Evolutionary conservation across 176 grass and related monocot genomes (phyloP).

Genomic region (Puya raimondii): DNA sequence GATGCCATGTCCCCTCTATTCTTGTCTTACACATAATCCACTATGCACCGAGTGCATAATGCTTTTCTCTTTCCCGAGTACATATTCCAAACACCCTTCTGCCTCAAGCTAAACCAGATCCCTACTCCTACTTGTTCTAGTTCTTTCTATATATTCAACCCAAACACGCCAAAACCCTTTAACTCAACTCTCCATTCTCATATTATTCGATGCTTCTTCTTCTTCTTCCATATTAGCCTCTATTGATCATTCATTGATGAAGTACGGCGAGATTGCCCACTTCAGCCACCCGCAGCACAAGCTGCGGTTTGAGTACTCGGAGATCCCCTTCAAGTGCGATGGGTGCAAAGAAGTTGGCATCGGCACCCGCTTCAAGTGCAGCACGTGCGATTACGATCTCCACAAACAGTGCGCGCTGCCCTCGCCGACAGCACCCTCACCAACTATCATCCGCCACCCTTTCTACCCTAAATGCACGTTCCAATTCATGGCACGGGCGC

Average conservation of each 20-base stretch:
- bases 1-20: too few relatives aligned
- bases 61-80: too few relatives aligned
- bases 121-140: too few relatives aligned
- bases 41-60: too few relatives aligned
- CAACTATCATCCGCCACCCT: slow-evolving; percentile 59
- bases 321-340: slow-evolving; percentile 81
- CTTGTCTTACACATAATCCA: too few relatives aligned
- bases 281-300: slow-evolving; percentile 94
- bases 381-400: slow-evolving; percentile 72
- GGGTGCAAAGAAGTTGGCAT: slow-evolving; percentile 84
- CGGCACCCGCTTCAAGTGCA: slow-evolving; percentile 69
- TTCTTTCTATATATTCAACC: too few relatives aligned
- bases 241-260: slow-evolving; percentile 26
- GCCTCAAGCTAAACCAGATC: too few relatives aligned
- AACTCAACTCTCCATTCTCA: too few relatives aligned
- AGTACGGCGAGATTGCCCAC: slow-evolving; percentile 72
- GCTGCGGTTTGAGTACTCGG: slow-evolving; percentile 61
- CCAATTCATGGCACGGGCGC: slow-evolving; percentile 50
- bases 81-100: too few relatives aligned
- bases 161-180: too few relatives aligned
- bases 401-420: slow-evolving; percentile 78
- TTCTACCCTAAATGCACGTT: slow-evolving; percentile 88
- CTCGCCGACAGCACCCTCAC: slow-evolving; percentile 20
- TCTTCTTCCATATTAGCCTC: too few relatives aligned
- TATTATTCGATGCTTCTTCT: background rate